Evolutionary conservation across 2,329 filamentous ascomycete species (phyloP).

Genomic region (Ascochyta lentis): DNA sequence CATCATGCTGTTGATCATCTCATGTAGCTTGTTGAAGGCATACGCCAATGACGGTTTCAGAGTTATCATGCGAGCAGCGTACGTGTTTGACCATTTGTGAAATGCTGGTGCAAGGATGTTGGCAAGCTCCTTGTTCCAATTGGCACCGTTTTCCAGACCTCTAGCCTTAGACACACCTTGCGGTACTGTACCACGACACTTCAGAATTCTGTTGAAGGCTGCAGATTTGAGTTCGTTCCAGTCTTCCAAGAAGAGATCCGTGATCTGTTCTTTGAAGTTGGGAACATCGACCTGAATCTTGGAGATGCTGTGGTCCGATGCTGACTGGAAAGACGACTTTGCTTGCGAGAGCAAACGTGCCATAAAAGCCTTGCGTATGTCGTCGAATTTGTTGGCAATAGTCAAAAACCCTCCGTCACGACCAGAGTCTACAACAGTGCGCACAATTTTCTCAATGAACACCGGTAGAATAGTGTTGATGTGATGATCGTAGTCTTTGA

Average conservation of each 20-base stretch:
- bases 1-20: conserved; percentile 6
- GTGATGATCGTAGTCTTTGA: conserved; percentile 19
- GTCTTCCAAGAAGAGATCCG: not conserved
- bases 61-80: not conserved
- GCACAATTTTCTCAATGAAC: conserved; percentile 24
- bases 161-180: conserved; percentile 24
- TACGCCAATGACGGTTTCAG: too few species aligned
- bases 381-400: conserved; percentile 25
- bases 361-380: not conserved
- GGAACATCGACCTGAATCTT: conserved; percentile 1
- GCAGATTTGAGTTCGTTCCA: conserved; percentile 16
- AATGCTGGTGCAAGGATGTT: conserved; percentile 19
- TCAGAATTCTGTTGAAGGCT: conserved; percentile 26
- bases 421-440: conserved; percentile 13
- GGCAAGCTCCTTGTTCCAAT: conserved; percentile 30
- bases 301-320: too few species aligned
- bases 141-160: conserved; percentile 22
- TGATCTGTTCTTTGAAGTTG: conserved; percentile 10
- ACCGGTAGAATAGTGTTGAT: conserved; percentile 8
- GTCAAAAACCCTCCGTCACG: conserved; percentile 22
- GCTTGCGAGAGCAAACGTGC: not conserved
- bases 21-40: not conserved
- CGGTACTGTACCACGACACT: conserved; percentile 17
- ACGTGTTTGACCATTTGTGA: conserved; percentile 15
- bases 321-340: not conserved